A percentile compares a stretch with the other conserved stretches of the same genome.
Conservation (phyloP, 1,139 yeast genomes). For the Protomyces macrosporus region DNA sequence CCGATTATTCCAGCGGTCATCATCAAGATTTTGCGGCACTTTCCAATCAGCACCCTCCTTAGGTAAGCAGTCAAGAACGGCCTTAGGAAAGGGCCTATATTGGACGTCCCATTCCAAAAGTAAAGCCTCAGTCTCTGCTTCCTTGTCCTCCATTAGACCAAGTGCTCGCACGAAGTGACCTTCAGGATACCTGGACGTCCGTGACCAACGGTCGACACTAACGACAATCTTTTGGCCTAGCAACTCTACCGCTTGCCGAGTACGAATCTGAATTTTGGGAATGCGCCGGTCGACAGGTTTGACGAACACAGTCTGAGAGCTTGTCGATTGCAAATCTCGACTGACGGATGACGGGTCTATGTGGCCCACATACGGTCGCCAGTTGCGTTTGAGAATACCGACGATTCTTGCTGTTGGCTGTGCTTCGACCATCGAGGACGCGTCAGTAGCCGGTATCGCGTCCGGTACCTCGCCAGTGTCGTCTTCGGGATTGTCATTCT, state of each 20-base stretch:
- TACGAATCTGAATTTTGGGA: conserved; percentile 80
- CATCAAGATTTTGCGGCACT: conserved; percentile 58
- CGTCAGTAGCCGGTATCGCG: conserved; percentile 48
- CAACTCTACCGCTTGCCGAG: conserved; percentile 77
- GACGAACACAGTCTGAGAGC: conserved; percentile 76
- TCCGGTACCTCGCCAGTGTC: conserved; percentile 43
- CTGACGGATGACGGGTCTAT: conserved; percentile 70
- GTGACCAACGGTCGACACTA: conserved; percentile 89
- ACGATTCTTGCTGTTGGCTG: conserved; percentile 93
- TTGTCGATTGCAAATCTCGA: conserved; percentile 35
- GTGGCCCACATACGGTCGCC: conserved; percentile 97
- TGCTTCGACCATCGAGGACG: conserved; percentile 42
- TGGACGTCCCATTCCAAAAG: conserved; percentile 93
- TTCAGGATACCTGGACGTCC: conserved; percentile 75
- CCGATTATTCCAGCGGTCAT: conserved; percentile 60
- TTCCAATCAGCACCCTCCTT: conserved; percentile 88
- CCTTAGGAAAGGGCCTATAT: conserved; percentile 88
- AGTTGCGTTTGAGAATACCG: conserved; percentile 80
- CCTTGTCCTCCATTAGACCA: conserved; percentile 85
- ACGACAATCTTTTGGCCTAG: conserved; percentile 85
- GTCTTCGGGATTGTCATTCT: conserved; percentile 48
- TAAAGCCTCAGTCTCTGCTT: conserved; percentile 95
- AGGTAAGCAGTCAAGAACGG: conserved; percentile 89
- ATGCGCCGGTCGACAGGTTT: conserved; percentile 81
- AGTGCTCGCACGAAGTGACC: conserved; percentile 90